These are phyloP conservation scores for Coffea eugenioides DNA, from an alignment of 257 asterid species.

Conservation along the genomic window DNA sequence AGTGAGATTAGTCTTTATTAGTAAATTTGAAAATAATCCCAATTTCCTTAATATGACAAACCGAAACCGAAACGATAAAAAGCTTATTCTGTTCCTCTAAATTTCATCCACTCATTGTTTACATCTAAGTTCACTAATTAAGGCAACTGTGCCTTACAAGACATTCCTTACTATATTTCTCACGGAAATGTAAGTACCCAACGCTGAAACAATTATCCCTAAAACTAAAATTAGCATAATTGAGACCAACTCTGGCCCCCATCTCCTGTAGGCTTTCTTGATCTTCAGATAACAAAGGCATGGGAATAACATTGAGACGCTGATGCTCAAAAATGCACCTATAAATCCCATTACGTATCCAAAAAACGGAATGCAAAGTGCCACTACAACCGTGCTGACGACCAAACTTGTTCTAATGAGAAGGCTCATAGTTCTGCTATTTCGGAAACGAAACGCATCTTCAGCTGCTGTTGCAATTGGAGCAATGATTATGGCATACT, in stretches of 20 bases:
- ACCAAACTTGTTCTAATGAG: slow-evolving; percentile 23
- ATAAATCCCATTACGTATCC: slow-evolving; percentile 51
- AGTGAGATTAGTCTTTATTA: too few species aligned
- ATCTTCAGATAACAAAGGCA: slow-evolving; percentile 52
- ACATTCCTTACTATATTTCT: slow-evolving; percentile 26
- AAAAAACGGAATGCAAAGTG: slow-evolving; percentile 24
- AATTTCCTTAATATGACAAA: too few species aligned
- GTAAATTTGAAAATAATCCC: too few species aligned
- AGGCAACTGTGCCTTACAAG: too few species aligned
- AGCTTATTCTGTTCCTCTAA: too few species aligned
- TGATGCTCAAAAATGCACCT: slow-evolving; percentile 40
- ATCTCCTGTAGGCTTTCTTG: slow-evolving; percentile 15
- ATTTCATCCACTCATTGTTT: too few species aligned
- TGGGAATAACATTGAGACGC: slow-evolving; percentile 43
- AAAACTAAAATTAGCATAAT: slow-evolving; percentile 25
- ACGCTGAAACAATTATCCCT: slow-evolving; percentile 29
- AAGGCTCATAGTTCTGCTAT: slow-evolving; percentile 5
- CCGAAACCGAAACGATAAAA: too few species aligned
- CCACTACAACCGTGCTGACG: slow-evolving; percentile 18
- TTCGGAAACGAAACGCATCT: neutral
- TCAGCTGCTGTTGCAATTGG: slow-evolving; percentile 28
- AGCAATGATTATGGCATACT: slow-evolving; percentile 32
- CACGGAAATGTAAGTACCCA: slow-evolving; percentile 42
- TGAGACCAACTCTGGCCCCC: slow-evolving; percentile 29
- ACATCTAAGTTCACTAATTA: too few species aligned